Evolutionary conservation across 1,284 basidiomycete genomes (phyloP), one percentile per base, ranked within the genome.

Genomic region (Mrakiaceae sp.): DNA sequence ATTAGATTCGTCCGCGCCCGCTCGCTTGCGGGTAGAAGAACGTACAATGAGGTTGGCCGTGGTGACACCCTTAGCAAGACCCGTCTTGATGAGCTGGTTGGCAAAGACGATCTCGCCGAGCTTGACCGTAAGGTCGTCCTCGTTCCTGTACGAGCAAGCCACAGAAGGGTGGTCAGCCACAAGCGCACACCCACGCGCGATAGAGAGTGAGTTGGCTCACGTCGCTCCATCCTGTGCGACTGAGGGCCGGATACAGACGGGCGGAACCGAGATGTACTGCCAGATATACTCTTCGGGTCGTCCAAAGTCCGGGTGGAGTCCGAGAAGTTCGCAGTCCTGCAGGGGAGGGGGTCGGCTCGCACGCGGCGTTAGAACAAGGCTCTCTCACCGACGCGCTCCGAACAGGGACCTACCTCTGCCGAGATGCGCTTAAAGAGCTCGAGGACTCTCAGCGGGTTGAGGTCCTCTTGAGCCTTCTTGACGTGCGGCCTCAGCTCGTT

Each of bases 221-320:
- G 80, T 81, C 49, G 93, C 93, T 11, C 88, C 91, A 71, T 99
- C 96, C 75, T 98, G 96, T 0, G 90, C 88, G 0, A 99, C 96
- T 5, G 93, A 97, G 0, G 96, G 96, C 55, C 96, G 86, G 66
- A 98, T 98, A 74, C 91, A 96, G 51, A 97, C 93, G 0, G 96
- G 96, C 16, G 96, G 96, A 12, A 98, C 96, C 47, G 94, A 96
- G 14, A 99, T 87, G 76, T 98, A 98, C 76, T 98, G 95, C 96
- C 96, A 99, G 66, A 99, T 86, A 74, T 95, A 98, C 74, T 98
- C 89, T 78, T 99, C 96, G 2, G 96, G 96, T 64, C 96, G 80
- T 63, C 94, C 94, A 72, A 87, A 87, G 44, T 85, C 83, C 3
- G 96, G 96, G 68, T 90, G 85, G 63, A 98, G 78, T 0, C 95